Conservation (phyloP, 1,284 basidiomycete species). For the Gomphus sp. region DNA sequence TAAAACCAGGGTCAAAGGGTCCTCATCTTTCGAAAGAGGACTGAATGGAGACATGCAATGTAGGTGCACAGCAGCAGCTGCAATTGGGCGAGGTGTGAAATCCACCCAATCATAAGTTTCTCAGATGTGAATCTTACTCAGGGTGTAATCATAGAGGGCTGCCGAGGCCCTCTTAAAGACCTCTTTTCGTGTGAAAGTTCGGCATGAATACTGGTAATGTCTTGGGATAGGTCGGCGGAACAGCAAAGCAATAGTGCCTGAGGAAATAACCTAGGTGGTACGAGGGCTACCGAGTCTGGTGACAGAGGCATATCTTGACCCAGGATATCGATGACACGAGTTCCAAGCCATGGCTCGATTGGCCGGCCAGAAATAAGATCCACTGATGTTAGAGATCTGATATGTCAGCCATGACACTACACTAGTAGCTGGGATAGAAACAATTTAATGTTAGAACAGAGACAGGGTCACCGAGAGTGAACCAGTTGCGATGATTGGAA, state of each 20-base stretch:
- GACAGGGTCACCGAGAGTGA: neutral
- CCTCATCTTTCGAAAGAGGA: neutral
- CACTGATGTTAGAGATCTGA: neutral
- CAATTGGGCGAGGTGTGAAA: neutral
- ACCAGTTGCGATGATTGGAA: conserved; percentile 4
- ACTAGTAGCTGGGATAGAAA: neutral
- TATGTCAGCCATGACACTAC: neutral
- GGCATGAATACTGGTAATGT: neutral
- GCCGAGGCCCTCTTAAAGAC: neutral
- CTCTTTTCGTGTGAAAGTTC: neutral
- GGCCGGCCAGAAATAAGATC: neutral
- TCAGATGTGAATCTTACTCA: neutral
- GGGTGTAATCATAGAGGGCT: neutral
- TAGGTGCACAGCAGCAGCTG: neutral
- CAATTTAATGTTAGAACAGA: neutral
- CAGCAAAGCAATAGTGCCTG: neutral
- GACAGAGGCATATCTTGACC: neutral
- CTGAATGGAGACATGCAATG: neutral
- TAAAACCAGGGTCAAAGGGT: neutral
- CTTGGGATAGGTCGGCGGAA: neutral
- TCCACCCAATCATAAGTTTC: neutral
- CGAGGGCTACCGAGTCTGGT: neutral
- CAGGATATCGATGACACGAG: neutral
- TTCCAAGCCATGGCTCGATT: neutral
- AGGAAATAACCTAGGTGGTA: neutral